Evolutionary conservation across 306 rosid species (phyloP), one percentile per base, ranked within the genome.

Genomic region (Pueraria montana): DNA sequence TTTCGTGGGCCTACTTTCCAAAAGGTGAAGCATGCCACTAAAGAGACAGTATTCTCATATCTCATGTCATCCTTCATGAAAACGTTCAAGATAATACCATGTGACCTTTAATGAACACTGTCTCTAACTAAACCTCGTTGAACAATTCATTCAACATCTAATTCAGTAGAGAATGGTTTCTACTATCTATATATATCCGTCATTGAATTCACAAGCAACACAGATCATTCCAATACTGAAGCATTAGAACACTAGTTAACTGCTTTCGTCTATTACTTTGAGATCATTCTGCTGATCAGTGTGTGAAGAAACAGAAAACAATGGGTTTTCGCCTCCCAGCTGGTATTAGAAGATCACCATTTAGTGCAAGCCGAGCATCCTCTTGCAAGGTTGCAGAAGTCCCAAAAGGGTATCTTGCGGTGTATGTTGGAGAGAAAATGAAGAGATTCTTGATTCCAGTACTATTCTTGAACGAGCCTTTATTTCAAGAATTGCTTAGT

Each of bases 371-470:
- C 46, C 50, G 72, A 82, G 36, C 56, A 53, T 48, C 72, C 27
- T 55, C 76, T 45, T 46, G 50, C 10, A 76, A 56, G 68, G 43
- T 16, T 40, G 14, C 55, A 52, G 77, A 87, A 50, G 80, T 92
- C 9, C 88, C 88, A 38, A 87, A 87, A 78, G 92, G 89, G 27
- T 50, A 83, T 50, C 56, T 87, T 63, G 89, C 94, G 0, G 64
- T 58, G 1, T 90, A 89, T 30, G 92, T 91, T 42, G 91, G 94
- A 20, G 88, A 48, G 72, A 78, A 86, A 46, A 86, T 69, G 63
- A 89, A 78, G 87, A 45, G 88, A 64, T 87, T 77, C 55, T 73
- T 79, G 80, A 81, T 91, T 55, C 92, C 89, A 0, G 26, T 84
- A 42, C 65, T 84, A 17, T 82, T 75, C 83, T 68, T 91, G 81